Conservation (phyloP, 352 stramenopile genomes). For the Phytophthora hibernalis region DNA sequence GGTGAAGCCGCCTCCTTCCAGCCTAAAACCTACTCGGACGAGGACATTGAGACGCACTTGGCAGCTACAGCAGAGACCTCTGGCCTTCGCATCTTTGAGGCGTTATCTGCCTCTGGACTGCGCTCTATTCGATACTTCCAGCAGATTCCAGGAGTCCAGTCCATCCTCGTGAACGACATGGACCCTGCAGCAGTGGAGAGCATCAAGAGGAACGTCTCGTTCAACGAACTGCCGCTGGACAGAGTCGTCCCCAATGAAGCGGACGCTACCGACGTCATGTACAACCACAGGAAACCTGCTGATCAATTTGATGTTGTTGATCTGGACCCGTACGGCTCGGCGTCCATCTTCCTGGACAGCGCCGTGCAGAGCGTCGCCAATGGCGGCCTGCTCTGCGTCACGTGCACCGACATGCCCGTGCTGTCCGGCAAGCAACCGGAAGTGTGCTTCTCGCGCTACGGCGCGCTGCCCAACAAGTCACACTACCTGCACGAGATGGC, state of each 20-base stretch:
- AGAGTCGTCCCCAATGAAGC: conserved; percentile 87
- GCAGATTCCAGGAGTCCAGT: conserved; percentile 97
- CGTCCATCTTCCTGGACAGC: conserved; percentile 98
- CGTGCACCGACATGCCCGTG: conserved; percentile 99
- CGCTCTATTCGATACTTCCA: conserved; percentile 99
- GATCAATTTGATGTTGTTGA: conserved; percentile 99
- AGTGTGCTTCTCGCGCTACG: conserved; percentile 90
- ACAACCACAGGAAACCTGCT: conserved; percentile 81
- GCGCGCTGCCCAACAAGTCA: conserved; percentile 86
- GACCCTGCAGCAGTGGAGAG: conserved; percentile 95
- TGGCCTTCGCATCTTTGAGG: conserved; percentile 98
- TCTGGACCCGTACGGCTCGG: conserved; percentile 99
- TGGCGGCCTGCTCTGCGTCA: conserved; percentile 98
- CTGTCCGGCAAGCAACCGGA: conserved; percentile 90
- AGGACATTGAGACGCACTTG: conserved; percentile 80
- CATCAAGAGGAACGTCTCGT: conserved; percentile 96
- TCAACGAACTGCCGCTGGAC: conserved; percentile 86
- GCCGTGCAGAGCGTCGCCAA: conserved; percentile 95
- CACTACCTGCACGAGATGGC: conserved; percentile 91
- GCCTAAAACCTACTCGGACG: conserved; percentile 62
- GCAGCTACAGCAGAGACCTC: conserved; percentile 65
- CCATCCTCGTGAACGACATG: conserved; percentile 99
- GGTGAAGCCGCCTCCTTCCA: conserved; percentile 44
- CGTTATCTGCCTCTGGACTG: conserved; percentile 97
- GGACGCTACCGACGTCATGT: conserved; percentile 91